Percentiles rank a stretch among this genome's conserved stretches.
These are phyloP conservation scores for Penicillium paneum DNA, from an alignment of 2,329 filamentous ascomycete genomes.

Conservation along the genomic window DNA sequence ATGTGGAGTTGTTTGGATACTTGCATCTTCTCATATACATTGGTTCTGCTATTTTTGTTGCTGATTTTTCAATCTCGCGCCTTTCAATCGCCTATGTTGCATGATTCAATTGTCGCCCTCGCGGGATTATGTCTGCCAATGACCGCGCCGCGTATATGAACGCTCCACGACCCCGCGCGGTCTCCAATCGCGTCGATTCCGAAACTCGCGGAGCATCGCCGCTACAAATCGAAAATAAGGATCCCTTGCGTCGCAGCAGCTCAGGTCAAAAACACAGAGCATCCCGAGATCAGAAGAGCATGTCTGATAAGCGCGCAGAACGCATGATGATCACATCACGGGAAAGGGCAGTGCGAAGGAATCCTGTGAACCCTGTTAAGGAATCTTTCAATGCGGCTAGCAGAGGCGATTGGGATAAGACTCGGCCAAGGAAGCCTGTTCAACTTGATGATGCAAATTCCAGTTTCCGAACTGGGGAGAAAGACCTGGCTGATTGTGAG, in stretches of 20 bases:
- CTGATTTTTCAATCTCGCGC: background rate
- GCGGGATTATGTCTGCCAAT: slow-evolving; percentile 40
- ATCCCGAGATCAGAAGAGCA: slow-evolving; percentile 35
- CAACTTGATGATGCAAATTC: slow-evolving; percentile 26
- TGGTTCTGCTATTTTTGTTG: background rate
- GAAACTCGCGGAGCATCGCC: slow-evolving; percentile 33
- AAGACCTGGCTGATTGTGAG: slow-evolving; percentile 33
- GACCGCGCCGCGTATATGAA: slow-evolving; percentile 40
- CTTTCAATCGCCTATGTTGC: slow-evolving; percentile 13
- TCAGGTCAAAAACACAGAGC: slow-evolving; percentile 32
- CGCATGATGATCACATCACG: slow-evolving; percentile 56
- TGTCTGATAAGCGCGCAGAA: slow-evolving; percentile 41
- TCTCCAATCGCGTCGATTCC: slow-evolving; percentile 40
- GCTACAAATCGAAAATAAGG: slow-evolving; percentile 31
- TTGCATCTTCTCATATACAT: slow-evolving; percentile 8
- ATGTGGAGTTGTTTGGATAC: slow-evolving; percentile 15
- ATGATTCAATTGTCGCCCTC: slow-evolving; percentile 24
- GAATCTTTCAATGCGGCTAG: slow-evolving; percentile 34
- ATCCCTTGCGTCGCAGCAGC: slow-evolving; percentile 30
- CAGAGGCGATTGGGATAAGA: slow-evolving; percentile 35
- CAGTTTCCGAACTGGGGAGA: slow-evolving; percentile 32
- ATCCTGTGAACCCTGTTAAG: slow-evolving; percentile 58
- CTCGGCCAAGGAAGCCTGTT: slow-evolving; percentile 28
- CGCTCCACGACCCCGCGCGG: slow-evolving; percentile 40
- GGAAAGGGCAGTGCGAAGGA: slow-evolving; percentile 61